Conservation (phyloP, 1,284 basidiomycete genomes). For the Microbotryum violaceum region DNA sequence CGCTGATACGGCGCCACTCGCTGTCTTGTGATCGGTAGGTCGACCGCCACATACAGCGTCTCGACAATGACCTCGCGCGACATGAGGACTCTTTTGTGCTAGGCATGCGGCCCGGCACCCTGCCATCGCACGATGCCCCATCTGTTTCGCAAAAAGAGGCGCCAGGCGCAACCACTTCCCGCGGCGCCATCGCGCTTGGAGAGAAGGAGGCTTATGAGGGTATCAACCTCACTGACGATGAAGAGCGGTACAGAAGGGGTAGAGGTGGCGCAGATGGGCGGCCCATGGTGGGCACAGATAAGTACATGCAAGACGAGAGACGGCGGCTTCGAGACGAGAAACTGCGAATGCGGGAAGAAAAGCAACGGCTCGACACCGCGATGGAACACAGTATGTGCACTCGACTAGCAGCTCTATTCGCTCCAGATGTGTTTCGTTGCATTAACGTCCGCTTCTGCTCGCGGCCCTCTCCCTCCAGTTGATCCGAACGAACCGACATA, state of each 20-base stretch:
- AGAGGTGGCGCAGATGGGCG: conserved; percentile 1
- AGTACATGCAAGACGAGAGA: conserved; percentile 2
- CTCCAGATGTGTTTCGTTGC: no score
- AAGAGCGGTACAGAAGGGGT: conserved; percentile 1
- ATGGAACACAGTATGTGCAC: no score
- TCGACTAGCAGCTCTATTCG: no score
- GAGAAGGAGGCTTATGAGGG: conserved; percentile 20
- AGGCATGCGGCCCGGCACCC: conserved; percentile 30
- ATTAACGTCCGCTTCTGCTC: no score
- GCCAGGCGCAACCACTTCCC: conserved; percentile 12
- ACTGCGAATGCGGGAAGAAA: conserved; percentile 3
- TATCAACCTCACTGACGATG: neutral
- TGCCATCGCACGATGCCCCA: conserved; percentile 32
- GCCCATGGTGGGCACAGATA: neutral
- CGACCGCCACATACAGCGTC: conserved; percentile 34
- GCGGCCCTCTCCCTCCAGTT: neutral
- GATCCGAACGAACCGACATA: conserved; percentile 31
- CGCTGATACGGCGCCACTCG: no score
- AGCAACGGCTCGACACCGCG: no score
- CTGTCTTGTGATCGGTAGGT: conserved; percentile 11
- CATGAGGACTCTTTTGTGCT: conserved; percentile 30
- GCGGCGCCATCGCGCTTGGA: conserved; percentile 21
- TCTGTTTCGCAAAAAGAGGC: conserved; percentile 6
- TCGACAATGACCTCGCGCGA: conserved; percentile 28
- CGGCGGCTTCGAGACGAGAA: neutral